phyloP scores from a whole-genome alignment of 2,329 filamentous ascomycete species.

The Pseudogymnoascus sp. region DNA sequence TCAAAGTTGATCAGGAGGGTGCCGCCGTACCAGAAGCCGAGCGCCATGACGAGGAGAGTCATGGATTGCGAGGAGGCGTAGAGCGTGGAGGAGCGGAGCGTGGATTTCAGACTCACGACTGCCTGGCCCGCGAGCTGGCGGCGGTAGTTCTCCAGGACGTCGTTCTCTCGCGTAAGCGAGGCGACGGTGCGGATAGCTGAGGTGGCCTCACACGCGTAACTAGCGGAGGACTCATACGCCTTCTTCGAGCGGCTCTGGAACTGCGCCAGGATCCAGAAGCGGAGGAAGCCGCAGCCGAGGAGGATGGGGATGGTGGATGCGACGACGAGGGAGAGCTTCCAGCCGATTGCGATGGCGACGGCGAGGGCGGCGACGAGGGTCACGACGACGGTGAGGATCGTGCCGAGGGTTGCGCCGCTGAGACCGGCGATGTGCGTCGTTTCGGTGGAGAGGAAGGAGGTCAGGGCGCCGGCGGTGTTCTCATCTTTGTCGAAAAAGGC shows the following conservation, averaged over 20 bases:
- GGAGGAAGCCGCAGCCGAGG: constrained; percentile 73
- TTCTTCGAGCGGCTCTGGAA: constrained; percentile 73
- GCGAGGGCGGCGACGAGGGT: constrained; percentile 69
- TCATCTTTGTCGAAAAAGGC: constrained; percentile 83
- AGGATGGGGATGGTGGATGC: constrained; percentile 70
- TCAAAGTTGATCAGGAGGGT: constrained; percentile 62
- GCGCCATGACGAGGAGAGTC: constrained; percentile 72
- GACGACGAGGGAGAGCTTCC: constrained; percentile 82
- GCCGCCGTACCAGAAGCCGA: constrained; percentile 91
- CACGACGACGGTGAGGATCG: constrained; percentile 69
- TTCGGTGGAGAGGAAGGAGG: constrained; percentile 80
- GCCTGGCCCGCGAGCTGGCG: constrained; percentile 58
- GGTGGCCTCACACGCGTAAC: constrained; percentile 87
- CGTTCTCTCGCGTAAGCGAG: constrained; percentile 75
- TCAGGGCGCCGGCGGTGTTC: constrained; percentile 82
- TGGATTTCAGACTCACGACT: constrained; percentile 58
- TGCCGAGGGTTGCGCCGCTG: constrained; percentile 79
- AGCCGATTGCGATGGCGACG: constrained; percentile 66
- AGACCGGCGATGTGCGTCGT: constrained; percentile 84
- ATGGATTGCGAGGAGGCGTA: constrained; percentile 82
- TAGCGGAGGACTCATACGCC: constrained; percentile 72
- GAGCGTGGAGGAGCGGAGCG: constrained; percentile 66
- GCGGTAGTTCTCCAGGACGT: constrained; percentile 68
- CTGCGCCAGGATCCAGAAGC: constrained; percentile 73
- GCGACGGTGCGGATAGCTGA: constrained; percentile 91